phyloP scores from a whole-genome alignment of 805 yeast species.

The Kuraishia capsulata region DNA sequence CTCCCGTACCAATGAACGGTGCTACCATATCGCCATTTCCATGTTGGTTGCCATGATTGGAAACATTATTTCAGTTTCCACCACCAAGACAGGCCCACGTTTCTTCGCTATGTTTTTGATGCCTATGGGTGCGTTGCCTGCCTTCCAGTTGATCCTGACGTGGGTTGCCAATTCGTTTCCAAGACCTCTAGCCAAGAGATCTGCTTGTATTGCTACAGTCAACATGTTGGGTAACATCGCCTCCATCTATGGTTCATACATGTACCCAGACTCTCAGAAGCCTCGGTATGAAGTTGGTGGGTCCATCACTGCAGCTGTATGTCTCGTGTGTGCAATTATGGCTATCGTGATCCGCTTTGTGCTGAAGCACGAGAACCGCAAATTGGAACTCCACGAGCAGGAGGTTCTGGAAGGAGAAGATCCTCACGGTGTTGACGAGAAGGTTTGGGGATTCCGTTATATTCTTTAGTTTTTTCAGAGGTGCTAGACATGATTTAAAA shows the following conservation, averaged over 20 bases:
- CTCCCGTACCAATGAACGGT: slow-evolving; percentile 46
- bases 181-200: slow-evolving; percentile 51
- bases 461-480: not conserved
- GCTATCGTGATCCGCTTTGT: not conserved
- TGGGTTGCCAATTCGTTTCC: slow-evolving; percentile 51
- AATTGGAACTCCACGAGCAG: not conserved
- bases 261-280: slow-evolving; percentile 33
- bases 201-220: slow-evolving; percentile 47
- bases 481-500: not conserved
- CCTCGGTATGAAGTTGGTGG: slow-evolving; percentile 35
- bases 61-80: slow-evolving; percentile 38
- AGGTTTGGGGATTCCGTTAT: slow-evolving; percentile 1
- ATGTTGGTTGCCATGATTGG: slow-evolving; percentile 31
- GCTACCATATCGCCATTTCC: slow-evolving; percentile 38
- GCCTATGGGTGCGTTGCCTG: slow-evolving; percentile 47
- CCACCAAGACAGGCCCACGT: slow-evolving; percentile 46
- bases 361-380: not conserved
- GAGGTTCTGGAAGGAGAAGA: not conserved
- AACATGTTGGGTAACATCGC: slow-evolving; percentile 49
- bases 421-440: not conserved
- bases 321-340: slow-evolving; percentile 5
- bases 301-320: slow-evolving; percentile 9
- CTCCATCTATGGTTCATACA: slow-evolving; percentile 45
- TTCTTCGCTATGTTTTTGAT: slow-evolving; percentile 52
- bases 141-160: slow-evolving; percentile 41